A percentile compares a stretch with the other conserved stretches of the same genome.
phyloP scores from a whole-genome alignment of 164 flowering plant species.

The Pachysandra terminalis region DNA sequence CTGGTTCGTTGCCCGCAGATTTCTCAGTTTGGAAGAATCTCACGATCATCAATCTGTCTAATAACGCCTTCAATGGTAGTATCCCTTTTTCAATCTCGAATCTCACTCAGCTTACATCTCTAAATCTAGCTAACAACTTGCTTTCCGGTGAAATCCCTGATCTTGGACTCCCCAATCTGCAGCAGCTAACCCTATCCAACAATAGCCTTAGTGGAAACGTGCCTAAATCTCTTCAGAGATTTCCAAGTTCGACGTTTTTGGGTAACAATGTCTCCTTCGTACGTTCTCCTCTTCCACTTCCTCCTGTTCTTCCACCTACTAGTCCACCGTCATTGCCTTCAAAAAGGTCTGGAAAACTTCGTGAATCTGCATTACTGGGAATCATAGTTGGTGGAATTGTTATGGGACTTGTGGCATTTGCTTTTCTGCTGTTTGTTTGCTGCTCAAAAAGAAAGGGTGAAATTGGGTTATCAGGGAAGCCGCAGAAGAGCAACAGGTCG shows the following conservation, averaged over 20 bases:
- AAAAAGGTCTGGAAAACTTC: conserved; percentile 26
- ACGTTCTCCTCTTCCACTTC: conserved; percentile 15
- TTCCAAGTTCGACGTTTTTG: conserved; percentile 42
- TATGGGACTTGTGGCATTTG: conserved; percentile 41
- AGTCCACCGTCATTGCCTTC: conserved; percentile 9
- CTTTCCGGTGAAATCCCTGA: conserved; percentile 63
- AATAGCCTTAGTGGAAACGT: conserved; percentile 48
- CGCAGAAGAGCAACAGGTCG: conserved; percentile 50
- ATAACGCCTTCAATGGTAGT: conserved; percentile 55
- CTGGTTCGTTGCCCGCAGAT: conserved; percentile 56
- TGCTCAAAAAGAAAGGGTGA: conserved; percentile 33
- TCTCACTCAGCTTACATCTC: conserved; percentile 40
- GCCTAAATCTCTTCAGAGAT: conserved; percentile 52
- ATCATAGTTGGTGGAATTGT: conserved; percentile 36
- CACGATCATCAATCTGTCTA: conserved; percentile 46
- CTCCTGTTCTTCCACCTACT: conserved; percentile 25
- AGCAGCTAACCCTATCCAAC: conserved; percentile 40
- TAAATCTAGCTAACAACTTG: conserved; percentile 61
- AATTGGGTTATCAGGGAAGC: conserved; percentile 33
- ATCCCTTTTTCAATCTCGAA: conserved; percentile 46
- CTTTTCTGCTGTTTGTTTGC: conserved; percentile 35
- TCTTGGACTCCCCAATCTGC: conserved; percentile 36
- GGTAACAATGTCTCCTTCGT: conserved; percentile 45
- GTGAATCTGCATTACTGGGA: conserved; percentile 39
- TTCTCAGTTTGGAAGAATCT: conserved; percentile 61